These are phyloP conservation scores for Laetiporus sulphureus DNA, from an alignment of 1,284 basidiomycete species.

Conservation along the genomic window DNA sequence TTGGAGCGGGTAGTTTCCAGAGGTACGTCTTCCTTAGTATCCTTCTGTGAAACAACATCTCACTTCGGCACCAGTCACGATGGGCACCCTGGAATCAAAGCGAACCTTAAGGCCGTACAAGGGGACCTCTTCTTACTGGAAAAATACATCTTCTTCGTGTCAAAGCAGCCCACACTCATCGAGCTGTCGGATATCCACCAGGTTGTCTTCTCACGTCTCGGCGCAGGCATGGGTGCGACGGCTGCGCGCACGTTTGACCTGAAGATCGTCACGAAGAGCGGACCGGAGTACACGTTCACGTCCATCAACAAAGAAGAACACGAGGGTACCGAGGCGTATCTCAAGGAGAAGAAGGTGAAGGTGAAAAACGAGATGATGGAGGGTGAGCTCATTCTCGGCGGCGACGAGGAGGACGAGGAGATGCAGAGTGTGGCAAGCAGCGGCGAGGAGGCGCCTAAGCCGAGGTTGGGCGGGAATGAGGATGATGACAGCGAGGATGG, in stretches of 20 bases:
- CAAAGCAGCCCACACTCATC: slow-evolving; percentile 91
- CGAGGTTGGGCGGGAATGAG: slow-evolving; percentile 48
- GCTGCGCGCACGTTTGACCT: slow-evolving; percentile 95
- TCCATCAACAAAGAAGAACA: slow-evolving; percentile 97
- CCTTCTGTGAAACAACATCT: not conserved
- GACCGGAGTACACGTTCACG: slow-evolving; percentile 85
- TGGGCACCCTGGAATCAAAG: slow-evolving; percentile 84
- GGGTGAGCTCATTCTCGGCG: slow-evolving; percentile 68
- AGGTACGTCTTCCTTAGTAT: slow-evolving; percentile 40
- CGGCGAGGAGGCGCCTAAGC: slow-evolving; percentile 59
- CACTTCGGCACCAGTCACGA: slow-evolving; percentile 43
- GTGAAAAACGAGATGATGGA: slow-evolving; percentile 98
- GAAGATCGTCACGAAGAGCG: slow-evolving; percentile 79
- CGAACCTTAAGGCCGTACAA: slow-evolving; percentile 95
- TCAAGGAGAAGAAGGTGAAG: slow-evolving; percentile 87
- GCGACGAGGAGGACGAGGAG: slow-evolving; percentile 77
- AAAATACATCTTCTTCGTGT: slow-evolving; percentile 97
- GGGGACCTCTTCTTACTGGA: slow-evolving; percentile 98
- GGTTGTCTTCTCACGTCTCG: slow-evolving; percentile 91
- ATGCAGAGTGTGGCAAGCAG: slow-evolving; percentile 73
- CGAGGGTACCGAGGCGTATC: slow-evolving; percentile 77
- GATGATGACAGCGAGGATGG: slow-evolving; percentile 83
- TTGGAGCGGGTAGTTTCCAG: slow-evolving; percentile 78
- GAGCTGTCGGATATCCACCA: slow-evolving; percentile 90
- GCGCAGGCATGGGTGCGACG: slow-evolving; percentile 77